Evolutionary conservation across 495 filamentous ascomycete species (phyloP).

Genomic region (Aspergillus diversus): DNA sequence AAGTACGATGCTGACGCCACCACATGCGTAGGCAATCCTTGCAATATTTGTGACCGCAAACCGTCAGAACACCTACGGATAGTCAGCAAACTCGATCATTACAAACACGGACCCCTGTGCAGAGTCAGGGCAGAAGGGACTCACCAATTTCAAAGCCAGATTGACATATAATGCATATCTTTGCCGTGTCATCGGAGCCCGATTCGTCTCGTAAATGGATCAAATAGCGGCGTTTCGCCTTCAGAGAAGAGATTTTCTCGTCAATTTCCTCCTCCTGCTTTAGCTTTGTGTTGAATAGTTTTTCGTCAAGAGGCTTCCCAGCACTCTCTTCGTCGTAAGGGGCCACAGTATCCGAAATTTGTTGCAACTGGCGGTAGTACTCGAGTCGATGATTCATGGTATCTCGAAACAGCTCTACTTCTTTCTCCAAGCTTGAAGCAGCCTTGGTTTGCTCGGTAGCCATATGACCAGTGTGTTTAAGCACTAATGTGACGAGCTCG

Average conservation of each 20-base stretch:
- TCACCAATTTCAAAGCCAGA: slow-evolving; percentile 69
- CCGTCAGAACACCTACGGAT: slow-evolving; percentile 66
- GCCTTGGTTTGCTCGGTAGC: slow-evolving; percentile 68
- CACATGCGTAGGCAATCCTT: slow-evolving; percentile 80
- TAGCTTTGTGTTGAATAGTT: slow-evolving; percentile 38
- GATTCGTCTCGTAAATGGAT: slow-evolving; percentile 62
- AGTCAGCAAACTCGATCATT: slow-evolving; percentile 15
- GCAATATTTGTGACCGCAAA: slow-evolving; percentile 91
- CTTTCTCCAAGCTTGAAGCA: slow-evolving; percentile 62
- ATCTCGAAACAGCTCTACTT: slow-evolving; percentile 73
- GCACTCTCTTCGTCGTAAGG: slow-evolving; percentile 66
- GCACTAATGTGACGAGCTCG: slow-evolving; percentile 57
- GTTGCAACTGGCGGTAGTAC: slow-evolving; percentile 87
- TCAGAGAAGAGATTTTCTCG: slow-evolving; percentile 59
- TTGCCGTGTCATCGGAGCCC: slow-evolving; percentile 54
- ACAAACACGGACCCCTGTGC: neutral
- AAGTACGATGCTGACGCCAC: slow-evolving; percentile 67
- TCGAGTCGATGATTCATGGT: slow-evolving; percentile 82
- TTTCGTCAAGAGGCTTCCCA: slow-evolving; percentile 44
- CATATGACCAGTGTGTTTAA: slow-evolving; percentile 63
- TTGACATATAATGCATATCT: slow-evolving; percentile 82
- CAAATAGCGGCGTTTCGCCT: slow-evolving; percentile 75
- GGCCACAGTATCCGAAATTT: slow-evolving; percentile 81
- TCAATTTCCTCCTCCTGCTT: slow-evolving; percentile 53
- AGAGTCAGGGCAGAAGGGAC: slow-evolving; percentile 25